Conservation (phyloP, 2,329 filamentous ascomycete genomes). For the Colletotrichum eremochloae region DNA sequence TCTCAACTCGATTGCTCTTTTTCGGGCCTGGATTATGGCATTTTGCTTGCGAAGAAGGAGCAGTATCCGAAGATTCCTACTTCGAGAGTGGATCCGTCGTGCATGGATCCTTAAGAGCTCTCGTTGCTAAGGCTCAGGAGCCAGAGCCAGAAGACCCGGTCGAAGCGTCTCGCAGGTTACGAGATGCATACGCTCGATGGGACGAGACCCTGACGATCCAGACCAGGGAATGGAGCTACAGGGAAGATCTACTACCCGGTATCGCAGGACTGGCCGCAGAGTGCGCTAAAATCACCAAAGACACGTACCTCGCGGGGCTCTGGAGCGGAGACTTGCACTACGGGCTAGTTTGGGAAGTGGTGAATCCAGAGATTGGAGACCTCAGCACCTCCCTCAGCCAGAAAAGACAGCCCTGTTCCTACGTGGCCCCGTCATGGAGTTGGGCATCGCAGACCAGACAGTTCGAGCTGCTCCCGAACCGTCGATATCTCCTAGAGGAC, state of each 20-base stretch:
- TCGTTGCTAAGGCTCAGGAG: background rate
- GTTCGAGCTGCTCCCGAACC: background rate
- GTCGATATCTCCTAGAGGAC: background rate
- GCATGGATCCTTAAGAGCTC: constrained; percentile 1
- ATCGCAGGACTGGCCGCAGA: constrained; percentile 11
- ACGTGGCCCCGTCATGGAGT: constrained; percentile 21
- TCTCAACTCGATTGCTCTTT: background rate
- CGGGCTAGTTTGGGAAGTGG: constrained; percentile 2
- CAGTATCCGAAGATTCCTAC: constrained; percentile 10
- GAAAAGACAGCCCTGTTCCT: background rate
- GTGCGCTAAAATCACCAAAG: constrained; percentile 1
- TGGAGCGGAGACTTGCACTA: constrained; percentile 1
- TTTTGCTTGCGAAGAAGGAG: constrained; percentile 3
- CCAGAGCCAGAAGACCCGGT: background rate
- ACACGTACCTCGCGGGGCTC: constrained; percentile 9
- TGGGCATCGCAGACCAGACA: constrained; percentile 12
- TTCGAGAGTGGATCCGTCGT: background rate
- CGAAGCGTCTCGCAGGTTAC: background rate
- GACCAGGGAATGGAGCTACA: background rate
- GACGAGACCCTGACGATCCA: background rate
- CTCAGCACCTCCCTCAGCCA: background rate
- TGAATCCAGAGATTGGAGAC: background rate
- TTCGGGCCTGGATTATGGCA: constrained; percentile 3
- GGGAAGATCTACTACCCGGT: background rate
- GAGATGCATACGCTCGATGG: constrained; percentile 11